phyloP scores from a whole-genome alignment of 75 land plant genomes.

The Selaginella tamariscina region DNA sequence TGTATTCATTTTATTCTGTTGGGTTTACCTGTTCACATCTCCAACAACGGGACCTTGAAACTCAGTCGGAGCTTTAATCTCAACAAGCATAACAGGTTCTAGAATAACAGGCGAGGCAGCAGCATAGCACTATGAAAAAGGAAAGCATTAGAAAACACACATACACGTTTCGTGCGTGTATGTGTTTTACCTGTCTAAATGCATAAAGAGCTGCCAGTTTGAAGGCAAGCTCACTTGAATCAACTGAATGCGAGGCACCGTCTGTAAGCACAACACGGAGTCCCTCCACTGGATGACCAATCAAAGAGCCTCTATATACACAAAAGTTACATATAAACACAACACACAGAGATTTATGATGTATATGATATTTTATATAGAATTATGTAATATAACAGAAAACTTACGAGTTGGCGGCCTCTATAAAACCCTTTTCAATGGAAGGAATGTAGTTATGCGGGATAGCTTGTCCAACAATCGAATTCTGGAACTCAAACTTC shows the following conservation, averaged over 20 bases:
- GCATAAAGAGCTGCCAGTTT: slow-evolving; percentile 95
- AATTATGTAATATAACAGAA: too few relatives aligned
- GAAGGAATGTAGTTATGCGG: slow-evolving; percentile 83
- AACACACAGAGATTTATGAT: too few relatives aligned
- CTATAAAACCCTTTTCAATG: slow-evolving; percentile 93
- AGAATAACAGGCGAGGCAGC: slow-evolving; percentile 80
- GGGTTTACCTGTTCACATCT: slow-evolving; percentile 78
- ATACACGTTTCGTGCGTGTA: background rate
- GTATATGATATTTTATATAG: too few relatives aligned
- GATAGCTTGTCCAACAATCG: slow-evolving; percentile 80
- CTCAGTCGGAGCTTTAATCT: slow-evolving; percentile 80
- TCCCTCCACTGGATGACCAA: slow-evolving; percentile 93
- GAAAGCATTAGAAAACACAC: background rate
- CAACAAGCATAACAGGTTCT: slow-evolving; percentile 95
- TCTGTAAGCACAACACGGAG: slow-evolving; percentile 74
- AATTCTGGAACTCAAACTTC: slow-evolving; percentile 92
- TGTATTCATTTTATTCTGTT: background rate
- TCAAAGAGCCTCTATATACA: slow-evolving; percentile 78
- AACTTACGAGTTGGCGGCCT: slow-evolving; percentile 91
- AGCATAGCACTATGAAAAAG: slow-evolving; percentile 58
- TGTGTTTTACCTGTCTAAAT: slow-evolving; percentile 68
- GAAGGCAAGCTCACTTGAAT: slow-evolving; percentile 99
- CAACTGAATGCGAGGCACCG: slow-evolving; percentile 97
- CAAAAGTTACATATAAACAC: background rate
- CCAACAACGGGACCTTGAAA: slow-evolving; percentile 95